Evolutionary conservation across 306 rosid genomes (phyloP), one percentile per base, ranked within the genome.

Genomic region (Cyclanthera cordifolia): DNA sequence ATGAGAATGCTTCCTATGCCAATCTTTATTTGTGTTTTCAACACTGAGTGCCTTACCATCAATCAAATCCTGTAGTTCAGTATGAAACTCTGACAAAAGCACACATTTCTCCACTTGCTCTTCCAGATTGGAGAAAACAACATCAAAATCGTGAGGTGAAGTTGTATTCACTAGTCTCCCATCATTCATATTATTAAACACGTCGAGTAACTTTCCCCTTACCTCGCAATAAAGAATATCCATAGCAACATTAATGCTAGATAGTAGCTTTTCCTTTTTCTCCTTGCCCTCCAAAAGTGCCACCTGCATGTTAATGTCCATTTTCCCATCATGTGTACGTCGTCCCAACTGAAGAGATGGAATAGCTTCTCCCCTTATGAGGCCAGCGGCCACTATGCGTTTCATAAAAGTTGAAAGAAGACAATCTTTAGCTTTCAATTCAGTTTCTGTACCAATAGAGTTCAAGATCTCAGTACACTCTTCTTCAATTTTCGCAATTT

Each of bases 41-140:
- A 73, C 43, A 58, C 77, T 51, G 67, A 79, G 79, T 45, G 56
- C 54, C 50, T 84, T 83, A 74, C 79, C 76, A 69, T 84, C 87
- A 55, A 91, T 76, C 70, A 78, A 72, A 61, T 79, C 80, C 24
- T 75, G 70, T 48, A 87, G 77, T 72, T 91, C 96, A 64, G 79
- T 73, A 66, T 87, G 84, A 75, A 85, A 80, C 58, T 81, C 96
- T 72, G 90, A 71, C 84, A 91, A 81, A 67, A 91, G 92, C 74
- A 77, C 67, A 74, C 95, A 89, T 79, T 85, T 89, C 84, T 91
- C 97, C 15, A 87, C 88, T 82, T 89, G 96, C 76, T 81, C 96
- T 80, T 89, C 97, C 41, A 91, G 79, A 81, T 67, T 81, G 47
- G 80, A 53, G 82, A 88, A 81, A 79, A 76, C 76, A 75, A 84